Evolutionary conservation across 2,329 filamentous ascomycete species (phyloP).

Genomic region (Zasmidium angulare): DNA sequence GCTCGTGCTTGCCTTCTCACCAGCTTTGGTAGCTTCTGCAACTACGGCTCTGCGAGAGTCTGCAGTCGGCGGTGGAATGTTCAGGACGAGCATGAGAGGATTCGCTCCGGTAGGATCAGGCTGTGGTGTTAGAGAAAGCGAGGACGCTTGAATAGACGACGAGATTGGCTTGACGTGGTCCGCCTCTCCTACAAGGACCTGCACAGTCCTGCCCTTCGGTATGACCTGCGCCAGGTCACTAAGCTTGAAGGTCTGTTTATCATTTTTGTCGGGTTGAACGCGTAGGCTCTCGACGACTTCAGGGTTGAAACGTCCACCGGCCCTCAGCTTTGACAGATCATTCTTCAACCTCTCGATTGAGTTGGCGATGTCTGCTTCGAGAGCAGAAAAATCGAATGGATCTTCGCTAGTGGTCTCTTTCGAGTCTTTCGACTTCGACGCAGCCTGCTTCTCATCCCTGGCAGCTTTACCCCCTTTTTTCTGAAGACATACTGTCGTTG

Average conservation of each 20-base stretch:
- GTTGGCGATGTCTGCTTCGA: conserved; percentile 57
- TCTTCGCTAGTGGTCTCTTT: conserved; percentile 43
- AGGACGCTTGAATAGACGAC: conserved; percentile 53
- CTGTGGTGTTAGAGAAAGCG: conserved; percentile 52
- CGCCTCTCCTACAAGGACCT: conserved; percentile 64
- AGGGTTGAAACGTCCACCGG: conserved; percentile 63
- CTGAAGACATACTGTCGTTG: conserved; percentile 40
- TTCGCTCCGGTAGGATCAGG: conserved; percentile 49
- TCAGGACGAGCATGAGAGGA: conserved; percentile 53
- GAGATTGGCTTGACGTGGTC: conserved; percentile 58
- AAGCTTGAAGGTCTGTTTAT: conserved; percentile 54
- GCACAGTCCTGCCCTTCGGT: conserved; percentile 61
- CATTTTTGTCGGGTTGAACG: conserved; percentile 56
- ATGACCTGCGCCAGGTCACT: conserved; percentile 67
- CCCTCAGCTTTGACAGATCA: conserved; percentile 61
- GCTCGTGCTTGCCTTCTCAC: conserved; percentile 42
- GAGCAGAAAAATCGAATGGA: conserved; percentile 59
- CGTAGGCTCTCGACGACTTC: conserved; percentile 60
- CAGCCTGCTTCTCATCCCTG: conserved; percentile 35
- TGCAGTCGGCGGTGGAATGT: conserved; percentile 58
- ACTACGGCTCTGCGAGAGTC: conserved; percentile 44
- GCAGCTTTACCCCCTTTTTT: conserved; percentile 58
- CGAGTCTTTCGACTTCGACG: conserved; percentile 32
- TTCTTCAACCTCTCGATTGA: conserved; percentile 58
- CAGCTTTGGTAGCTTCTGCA: conserved; percentile 39